Evolutionary conservation across 345 rosid genomes (phyloP), one percentile per base, ranked within the genome.

Genomic region (Brassica carinata): DNA sequence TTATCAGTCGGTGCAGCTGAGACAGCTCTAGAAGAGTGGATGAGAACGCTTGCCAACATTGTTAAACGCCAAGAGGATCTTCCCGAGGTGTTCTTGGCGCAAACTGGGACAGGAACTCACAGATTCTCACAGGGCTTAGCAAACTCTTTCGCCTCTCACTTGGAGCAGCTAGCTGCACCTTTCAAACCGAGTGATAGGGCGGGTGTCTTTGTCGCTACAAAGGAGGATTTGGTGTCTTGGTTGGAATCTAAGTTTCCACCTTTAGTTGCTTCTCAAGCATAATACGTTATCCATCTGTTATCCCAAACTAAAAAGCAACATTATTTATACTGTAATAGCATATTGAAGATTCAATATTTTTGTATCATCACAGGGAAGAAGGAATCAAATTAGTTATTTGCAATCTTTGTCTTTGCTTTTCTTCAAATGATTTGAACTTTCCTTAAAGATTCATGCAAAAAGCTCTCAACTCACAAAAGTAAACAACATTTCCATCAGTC

Each of bases 11-110:
- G 99, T 34, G 98, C 98, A 15, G 99, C 99, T 0, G 88, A 87
- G 33, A 91, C 99, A 0, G 98, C 99, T 1, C 87, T 93, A 0
- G 97, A 95, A 85, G 97, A 93, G 67, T 95, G 98, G 99, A 86
- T 95, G 87, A 88, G 84, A 62, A 90, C 96, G 23, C 74, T 90
- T 74, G 86, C 87, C 6, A 89, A 85, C 70, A 85, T 88, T 5
- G 87, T 89, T n/a, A 80, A 18, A 70, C 91, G 86, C 3, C 84
- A 90, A 67, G 94, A 91, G 85, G 90, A 68, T 31, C 87, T 95
- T 80, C 98, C 99, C 0, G 86, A 87, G 87, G 5, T 89, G 18
- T 89, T 95, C 77, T 85, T 83, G 5, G 99, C 98, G 15, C 90
- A 90, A 78, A 93, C 97, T 0, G 97, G 98, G 65, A 51, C 92